These are phyloP conservation scores for Populus tremula DNA, from an alignment of 345 rosid genomes.

Conservation along the genomic window DNA sequence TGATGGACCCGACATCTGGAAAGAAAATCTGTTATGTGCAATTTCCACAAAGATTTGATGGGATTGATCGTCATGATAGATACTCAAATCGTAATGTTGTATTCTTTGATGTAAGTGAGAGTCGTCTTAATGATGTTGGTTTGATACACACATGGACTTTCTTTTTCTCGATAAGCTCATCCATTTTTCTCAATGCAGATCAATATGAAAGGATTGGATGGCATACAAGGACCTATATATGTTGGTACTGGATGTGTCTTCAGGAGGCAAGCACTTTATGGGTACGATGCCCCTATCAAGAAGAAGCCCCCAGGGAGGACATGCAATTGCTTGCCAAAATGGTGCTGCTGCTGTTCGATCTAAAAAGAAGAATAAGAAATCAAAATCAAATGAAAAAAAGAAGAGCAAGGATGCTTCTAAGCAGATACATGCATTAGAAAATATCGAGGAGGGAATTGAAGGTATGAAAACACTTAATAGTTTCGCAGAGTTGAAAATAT, in stretches of 20 bases:
- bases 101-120: slow-evolving; percentile 16
- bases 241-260: slow-evolving; percentile 96
- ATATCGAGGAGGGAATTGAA: slow-evolving; percentile 68
- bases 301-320: slow-evolving; percentile 69
- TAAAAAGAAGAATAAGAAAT: slow-evolving; percentile 49
- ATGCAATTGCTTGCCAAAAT: slow-evolving; percentile 85
- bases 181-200: slow-evolving; percentile 45
- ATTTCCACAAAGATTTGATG: slow-evolving; percentile 23
- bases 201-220: slow-evolving; percentile 94
- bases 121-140: slow-evolving; percentile 1
- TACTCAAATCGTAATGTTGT: slow-evolving; percentile 22
- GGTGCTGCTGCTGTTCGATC: slow-evolving; percentile 48
- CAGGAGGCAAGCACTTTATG: slow-evolving; percentile 84
- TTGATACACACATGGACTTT: neutral
- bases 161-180: neutral
- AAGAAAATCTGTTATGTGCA: slow-evolving; percentile 18
- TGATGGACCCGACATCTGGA: slow-evolving; percentile 19
- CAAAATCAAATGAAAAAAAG: slow-evolving; percentile 40
- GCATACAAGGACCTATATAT: slow-evolving; percentile 89
- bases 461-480: slow-evolving; percentile 26
- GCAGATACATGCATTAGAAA: slow-evolving; percentile 68
- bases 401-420: slow-evolving; percentile 56
- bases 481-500: neutral
- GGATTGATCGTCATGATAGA: slow-evolving; percentile 18
- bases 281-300: slow-evolving; percentile 71